phyloP scores from a whole-genome alignment of 192 early-diverging fungal species.

The Fimicolochytrium jonesii region DNA sequence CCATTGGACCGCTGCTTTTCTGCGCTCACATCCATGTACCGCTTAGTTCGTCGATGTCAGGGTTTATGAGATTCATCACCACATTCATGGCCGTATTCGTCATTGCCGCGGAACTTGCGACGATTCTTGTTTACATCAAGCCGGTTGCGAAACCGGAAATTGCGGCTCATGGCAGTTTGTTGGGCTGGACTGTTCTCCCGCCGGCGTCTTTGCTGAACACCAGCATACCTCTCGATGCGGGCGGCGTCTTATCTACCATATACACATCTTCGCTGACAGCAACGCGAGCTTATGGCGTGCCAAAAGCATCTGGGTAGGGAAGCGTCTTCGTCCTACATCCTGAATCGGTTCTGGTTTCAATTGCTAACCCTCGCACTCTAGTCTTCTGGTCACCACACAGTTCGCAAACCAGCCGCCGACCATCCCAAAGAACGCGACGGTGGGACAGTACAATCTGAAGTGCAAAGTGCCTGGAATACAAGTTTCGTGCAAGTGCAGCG shows the following conservation, averaged over 20 bases:
- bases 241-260: neutral
- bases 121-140: neutral
- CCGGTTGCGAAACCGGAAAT: slow-evolving; percentile 1
- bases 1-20: neutral
- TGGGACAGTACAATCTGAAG: neutral
- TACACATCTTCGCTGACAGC: neutral
- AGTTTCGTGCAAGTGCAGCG: neutral
- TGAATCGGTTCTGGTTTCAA: neutral
- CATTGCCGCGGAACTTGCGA: neutral
- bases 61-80: neutral
- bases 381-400: neutral
- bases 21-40: neutral
- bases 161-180: neutral
- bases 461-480: neutral
- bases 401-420: neutral
- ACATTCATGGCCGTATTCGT: neutral
- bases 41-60: neutral
- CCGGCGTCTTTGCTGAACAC: neutral
- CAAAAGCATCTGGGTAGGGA: neutral
- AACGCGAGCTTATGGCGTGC: neutral
- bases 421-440: neutral
- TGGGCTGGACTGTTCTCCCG: neutral
- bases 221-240: neutral
- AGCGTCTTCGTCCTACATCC: neutral
- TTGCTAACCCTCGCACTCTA: neutral